Base-by-base conservation (phyloP, 352 stramenopile genomes). In the Pythium plurisporium region DNA sequence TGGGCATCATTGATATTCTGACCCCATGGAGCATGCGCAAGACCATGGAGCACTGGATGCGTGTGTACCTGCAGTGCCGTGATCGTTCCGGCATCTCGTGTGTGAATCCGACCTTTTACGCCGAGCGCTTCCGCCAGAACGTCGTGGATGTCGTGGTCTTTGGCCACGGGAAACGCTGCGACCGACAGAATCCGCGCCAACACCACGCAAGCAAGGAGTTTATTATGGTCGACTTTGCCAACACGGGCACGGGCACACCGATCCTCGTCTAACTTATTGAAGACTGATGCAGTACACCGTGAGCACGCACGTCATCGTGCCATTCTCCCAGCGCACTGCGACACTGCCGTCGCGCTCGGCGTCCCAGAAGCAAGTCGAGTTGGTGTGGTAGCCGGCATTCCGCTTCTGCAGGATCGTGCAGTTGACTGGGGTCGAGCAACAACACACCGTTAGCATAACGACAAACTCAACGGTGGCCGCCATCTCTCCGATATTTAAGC, bases 1-100 rank as follows among this genome's bases (percentile, higher is more conserved):
- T 98, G 86, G 95, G 95, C 15, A 98, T 98, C 52, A 98, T 98
- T 71, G 95, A 98, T 71, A 98, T 98, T 74, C 72, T 98, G 46
- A 97, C 96, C 23, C 93, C 94, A 22, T 98, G 96, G 87, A 97
- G 90, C 26, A 74, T 95, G 10, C 83, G 93, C 33, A 98, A 98
- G 63, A 89, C 85, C 30, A 47, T 96, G 10, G 95, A 98, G 69
- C 79, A 87, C 47, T 94, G 82, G 81, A 62, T 94, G 23, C 82
- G 85, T 7, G 78, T 94, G 19, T 86, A 84, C 27, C 48, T 95
- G 22, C 76, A 92, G 60, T 92, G 82, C 53, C 82, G 78, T 42
- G 86, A 93, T 47, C 67, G 63, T 5, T 74, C 84, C 30, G 86
- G 86, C 19, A 89, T 96, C 48, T 94, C 83, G 44, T 94, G 83